Evolutionary conservation across 2,329 filamentous ascomycete species (phyloP).

Genomic region (Macrophomina tecta): DNA sequence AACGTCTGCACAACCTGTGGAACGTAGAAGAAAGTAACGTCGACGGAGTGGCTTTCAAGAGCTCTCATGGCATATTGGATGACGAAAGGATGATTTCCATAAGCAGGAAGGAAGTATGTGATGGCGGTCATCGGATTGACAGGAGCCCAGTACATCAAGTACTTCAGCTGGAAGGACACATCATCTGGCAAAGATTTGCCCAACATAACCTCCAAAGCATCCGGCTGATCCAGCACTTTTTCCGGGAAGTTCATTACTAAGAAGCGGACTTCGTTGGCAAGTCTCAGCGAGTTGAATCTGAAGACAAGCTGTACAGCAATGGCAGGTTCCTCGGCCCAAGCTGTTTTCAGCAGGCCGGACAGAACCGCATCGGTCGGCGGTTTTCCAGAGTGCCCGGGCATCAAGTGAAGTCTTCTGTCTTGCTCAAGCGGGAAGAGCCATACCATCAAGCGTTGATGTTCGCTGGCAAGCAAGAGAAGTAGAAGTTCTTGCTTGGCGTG

Average conservation of each 20-base stretch:
- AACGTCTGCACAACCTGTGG: constrained; percentile 97
- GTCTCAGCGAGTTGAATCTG: constrained; percentile 76
- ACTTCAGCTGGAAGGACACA: constrained; percentile 86
- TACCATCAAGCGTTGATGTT: constrained; percentile 81
- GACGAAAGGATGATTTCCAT: constrained; percentile 88
- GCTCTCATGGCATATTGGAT: constrained; percentile 97
- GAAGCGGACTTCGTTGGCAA: constrained; percentile 78
- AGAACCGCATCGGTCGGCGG: constrained; percentile 56
- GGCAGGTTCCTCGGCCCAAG: constrained; percentile 84
- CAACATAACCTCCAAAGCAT: constrained; percentile 82
- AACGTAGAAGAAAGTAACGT: constrained; percentile 98
- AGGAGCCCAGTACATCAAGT: constrained; percentile 89
- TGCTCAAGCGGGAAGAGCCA: constrained; percentile 86
- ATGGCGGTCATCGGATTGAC: constrained; percentile 92
- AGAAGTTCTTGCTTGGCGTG: constrained; percentile 85
- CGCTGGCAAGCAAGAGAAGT: constrained; percentile 78
- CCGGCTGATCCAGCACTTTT: constrained; percentile 79
- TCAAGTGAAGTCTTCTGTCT: constrained; percentile 60
- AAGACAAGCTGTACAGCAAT: constrained; percentile 85
- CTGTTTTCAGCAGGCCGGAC: constrained; percentile 73
- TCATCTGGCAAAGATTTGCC: constrained; percentile 78
- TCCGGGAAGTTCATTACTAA: constrained; percentile 83
- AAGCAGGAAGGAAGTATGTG: constrained; percentile 90
- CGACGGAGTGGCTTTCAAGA: constrained; percentile 91
- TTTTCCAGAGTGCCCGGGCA: constrained; percentile 51